Percentiles rank a stretch among this genome's conserved stretches.
Evolutionary conservation across 176 grass and related monocot species (phyloP).

Genomic region (Juncus inflexus): DNA sequence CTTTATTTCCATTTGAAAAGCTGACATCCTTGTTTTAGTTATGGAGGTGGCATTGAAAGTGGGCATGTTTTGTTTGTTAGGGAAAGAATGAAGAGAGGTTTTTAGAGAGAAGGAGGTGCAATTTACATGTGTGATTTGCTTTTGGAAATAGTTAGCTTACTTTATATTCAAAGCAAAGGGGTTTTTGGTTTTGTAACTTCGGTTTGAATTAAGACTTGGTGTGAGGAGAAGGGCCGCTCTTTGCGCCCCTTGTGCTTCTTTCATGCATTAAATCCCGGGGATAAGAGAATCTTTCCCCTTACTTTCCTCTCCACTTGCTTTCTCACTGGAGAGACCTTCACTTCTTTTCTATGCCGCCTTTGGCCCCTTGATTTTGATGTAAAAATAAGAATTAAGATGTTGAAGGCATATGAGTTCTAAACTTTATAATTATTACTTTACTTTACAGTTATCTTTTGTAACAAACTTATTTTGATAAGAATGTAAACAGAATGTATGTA

Average conservation of each 20-base stretch:
- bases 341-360: neutral
- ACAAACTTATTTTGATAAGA: no score
- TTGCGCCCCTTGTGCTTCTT: conserved; percentile 29
- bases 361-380: neutral
- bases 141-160: conserved; percentile 37
- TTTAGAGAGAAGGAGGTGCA: neutral
- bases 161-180: conserved; percentile 56
- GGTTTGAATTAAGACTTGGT: conserved; percentile 29
- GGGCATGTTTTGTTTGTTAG: neutral
- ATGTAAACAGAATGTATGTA: no score
- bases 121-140: conserved; percentile 24
- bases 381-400: neutral
- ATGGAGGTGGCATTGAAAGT: no score
- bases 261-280: conserved; percentile 47
- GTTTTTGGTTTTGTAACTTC: conserved; percentile 19
- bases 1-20: conserved; percentile 1
- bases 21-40: neutral
- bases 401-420: neutral
- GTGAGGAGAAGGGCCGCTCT: conserved; percentile 30
- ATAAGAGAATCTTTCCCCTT: conserved; percentile 44
- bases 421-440: neutral
- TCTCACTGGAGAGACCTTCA: neutral
- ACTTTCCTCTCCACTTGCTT: neutral
- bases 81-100: neutral
- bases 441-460: no score